phyloP scores from a whole-genome alignment of 345 rosid species.

The Gossypium arboreum region DNA sequence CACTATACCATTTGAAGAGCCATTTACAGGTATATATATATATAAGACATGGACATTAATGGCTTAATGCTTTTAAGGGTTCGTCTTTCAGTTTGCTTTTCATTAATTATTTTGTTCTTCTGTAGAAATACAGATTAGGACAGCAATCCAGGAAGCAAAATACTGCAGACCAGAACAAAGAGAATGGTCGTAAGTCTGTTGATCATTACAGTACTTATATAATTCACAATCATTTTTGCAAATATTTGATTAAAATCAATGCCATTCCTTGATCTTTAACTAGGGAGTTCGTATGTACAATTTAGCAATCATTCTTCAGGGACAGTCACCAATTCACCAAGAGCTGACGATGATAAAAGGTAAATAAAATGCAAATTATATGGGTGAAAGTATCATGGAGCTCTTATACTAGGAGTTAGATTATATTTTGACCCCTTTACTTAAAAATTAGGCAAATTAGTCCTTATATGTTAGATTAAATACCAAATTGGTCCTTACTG shows the following conservation, averaged over 20 bases:
- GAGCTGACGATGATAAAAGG: slow-evolving; percentile 12
- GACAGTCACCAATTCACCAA: slow-evolving; percentile 10
- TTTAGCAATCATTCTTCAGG: slow-evolving; percentile 15
- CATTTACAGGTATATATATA: slow-evolving; percentile 74
- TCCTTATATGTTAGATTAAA: too few relatives aligned
- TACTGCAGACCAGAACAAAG: slow-evolving; percentile 36
- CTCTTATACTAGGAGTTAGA: too few relatives aligned
- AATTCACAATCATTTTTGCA: background rate
- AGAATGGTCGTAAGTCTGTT: slow-evolving; percentile 39
- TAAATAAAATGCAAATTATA: background rate
- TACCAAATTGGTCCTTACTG: too few relatives aligned
- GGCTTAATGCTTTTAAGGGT: background rate
- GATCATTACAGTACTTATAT: background rate
- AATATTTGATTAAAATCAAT: background rate
- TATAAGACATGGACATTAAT: background rate
- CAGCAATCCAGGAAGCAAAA: slow-evolving; percentile 54
- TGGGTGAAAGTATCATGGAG: too few relatives aligned
- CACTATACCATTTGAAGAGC: slow-evolving; percentile 88
- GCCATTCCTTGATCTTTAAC: background rate
- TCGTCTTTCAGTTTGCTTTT: background rate
- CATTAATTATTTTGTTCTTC: background rate
- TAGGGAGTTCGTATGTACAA: slow-evolving; percentile 15
- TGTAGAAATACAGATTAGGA: slow-evolving; percentile 83
- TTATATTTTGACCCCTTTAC: too few relatives aligned
- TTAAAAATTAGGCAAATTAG: too few relatives aligned